These are phyloP conservation scores for Trypanosomatidae sp. DNA, from an alignment of 208 protist genomes.

Conservation along the genomic window DNA sequence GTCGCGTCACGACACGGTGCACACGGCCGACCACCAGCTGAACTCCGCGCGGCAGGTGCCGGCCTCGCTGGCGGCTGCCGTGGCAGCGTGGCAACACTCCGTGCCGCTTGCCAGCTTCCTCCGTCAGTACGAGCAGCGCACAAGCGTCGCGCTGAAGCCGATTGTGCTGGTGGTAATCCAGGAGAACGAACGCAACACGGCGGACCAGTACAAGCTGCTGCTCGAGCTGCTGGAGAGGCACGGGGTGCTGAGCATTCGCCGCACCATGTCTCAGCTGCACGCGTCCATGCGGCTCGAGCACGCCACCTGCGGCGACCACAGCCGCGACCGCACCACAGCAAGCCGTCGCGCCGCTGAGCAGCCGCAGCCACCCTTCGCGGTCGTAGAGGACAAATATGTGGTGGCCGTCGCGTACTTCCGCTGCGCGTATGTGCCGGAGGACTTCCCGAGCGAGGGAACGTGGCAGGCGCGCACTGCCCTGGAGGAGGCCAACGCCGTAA, in stretches of 20 bases:
- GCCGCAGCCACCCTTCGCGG: constrained; percentile 48
- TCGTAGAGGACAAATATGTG: constrained; percentile 61
- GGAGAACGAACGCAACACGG: constrained; percentile 91
- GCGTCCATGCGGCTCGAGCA: constrained; percentile 43
- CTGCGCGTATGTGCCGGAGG: constrained; percentile 90
- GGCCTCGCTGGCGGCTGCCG: constrained; percentile 40
- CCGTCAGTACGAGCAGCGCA: constrained; percentile 17
- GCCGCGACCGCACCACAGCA: not conserved
- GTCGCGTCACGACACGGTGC: not conserved
- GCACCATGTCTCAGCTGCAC: constrained; percentile 81
- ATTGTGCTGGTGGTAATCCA: constrained; percentile 93
- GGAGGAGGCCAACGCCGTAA: constrained; percentile 88
- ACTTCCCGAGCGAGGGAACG: constrained; percentile 73
- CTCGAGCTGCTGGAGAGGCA: constrained; percentile 75
- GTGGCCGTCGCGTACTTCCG: constrained; percentile 93
- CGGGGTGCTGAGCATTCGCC: constrained; percentile 75
- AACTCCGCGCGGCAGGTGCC: constrained; percentile 42
- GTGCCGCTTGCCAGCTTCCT: constrained; percentile 26
- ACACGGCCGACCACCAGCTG: constrained; percentile 32
- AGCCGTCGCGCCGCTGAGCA: not conserved
- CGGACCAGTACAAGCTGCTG: constrained; percentile 91
- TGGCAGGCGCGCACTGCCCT: constrained; percentile 83
- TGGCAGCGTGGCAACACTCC: constrained; percentile 33
- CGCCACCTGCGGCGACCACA: not conserved
- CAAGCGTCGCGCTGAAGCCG: constrained; percentile 20